These are phyloP conservation scores for Colletotrichum liriopes DNA, from an alignment of 2,329 filamentous ascomycete genomes.

Conservation along the genomic window DNA sequence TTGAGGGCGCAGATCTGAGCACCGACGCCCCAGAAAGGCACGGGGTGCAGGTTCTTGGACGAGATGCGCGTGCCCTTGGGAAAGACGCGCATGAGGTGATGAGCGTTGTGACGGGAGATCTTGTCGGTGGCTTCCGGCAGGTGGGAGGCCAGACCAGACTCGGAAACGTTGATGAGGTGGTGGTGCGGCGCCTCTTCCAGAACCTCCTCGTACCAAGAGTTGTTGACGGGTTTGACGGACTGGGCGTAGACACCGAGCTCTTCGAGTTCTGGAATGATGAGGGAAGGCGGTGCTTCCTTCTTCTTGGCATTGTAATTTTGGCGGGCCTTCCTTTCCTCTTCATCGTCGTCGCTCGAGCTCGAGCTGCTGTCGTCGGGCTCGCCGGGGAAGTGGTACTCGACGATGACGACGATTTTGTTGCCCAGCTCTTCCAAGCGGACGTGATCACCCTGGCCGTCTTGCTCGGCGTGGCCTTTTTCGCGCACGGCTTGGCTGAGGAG, in stretches of 20 bases:
- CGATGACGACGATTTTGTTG: conserved; percentile 76
- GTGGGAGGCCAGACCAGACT: conserved; percentile 69
- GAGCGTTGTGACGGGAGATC: conserved; percentile 74
- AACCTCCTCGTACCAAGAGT: conserved; percentile 74
- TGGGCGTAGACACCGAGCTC: conserved; percentile 79
- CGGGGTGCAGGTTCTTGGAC: conserved; percentile 74
- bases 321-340: conserved; percentile 57
- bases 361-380: conserved; percentile 61
- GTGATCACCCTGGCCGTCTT: conserved; percentile 66
- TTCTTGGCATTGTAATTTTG: conserved; percentile 66
- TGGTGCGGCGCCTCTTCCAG: conserved; percentile 73
- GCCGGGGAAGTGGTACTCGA: conserved; percentile 75
- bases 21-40: conserved; percentile 77
- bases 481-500: conserved; percentile 72
- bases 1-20: conserved; percentile 80
- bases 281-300: conserved; percentile 60
- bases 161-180: conserved; percentile 79
- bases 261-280: conserved; percentile 76
- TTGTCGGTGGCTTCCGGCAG: conserved; percentile 62
- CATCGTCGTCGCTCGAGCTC: conserved; percentile 56
- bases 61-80: conserved; percentile 80
- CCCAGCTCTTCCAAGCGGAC: conserved; percentile 73
- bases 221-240: conserved; percentile 77
- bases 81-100: conserved; percentile 79
- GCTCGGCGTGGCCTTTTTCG: conserved; percentile 69